Base-by-base conservation (phyloP, 192 early-diverging fungal genomes). In the Spizellomyces sp. region DNA sequence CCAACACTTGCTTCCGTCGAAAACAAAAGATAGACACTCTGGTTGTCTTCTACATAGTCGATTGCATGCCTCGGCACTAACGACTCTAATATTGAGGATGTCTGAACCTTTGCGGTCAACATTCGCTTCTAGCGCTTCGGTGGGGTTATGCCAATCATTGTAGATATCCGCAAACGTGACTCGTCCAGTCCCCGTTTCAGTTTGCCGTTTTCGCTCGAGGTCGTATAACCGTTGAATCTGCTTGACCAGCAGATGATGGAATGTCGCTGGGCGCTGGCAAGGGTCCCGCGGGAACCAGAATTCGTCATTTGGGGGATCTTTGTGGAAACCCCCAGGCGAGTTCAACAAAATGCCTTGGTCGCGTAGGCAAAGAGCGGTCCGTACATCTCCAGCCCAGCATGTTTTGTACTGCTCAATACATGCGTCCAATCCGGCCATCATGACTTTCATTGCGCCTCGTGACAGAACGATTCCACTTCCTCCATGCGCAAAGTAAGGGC, bases 331-430 rank as follows among this genome's bases (percentile, higher is more conserved):
- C 4, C 44, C 9, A 10, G 48, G 54, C 17, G 42, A 52, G 46
- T 36, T 67, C 15, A 84, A 17, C 19, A 78, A 10, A 66, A 88
- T 75, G 8, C 75, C 81, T 8, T 75, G 81, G 50, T 85, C 84
- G 12, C 84, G 68, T 48, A 88, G 63, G 72, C 87, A 88, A 9
- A 88, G 75, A 4, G 79, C 85, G 17, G 76, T 67, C 10, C 87
- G 77, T 5, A 88, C 71, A 64, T 88, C 87, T 15, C 87, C 87
- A 15, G 84, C 87, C 84, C 85, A 88, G 69, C 87, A 88, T 21
- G 54, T 56, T 19, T 73, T 59, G 64, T 86, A 87, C 50, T 64
- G 59, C n/a, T 67, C 63, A 22, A 86, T 77, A 58, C 86, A 87
- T 8, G 22, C 70, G 45, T 80, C 74, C 4, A 82, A 12, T 48